Conservation (phyloP, 129 eudicot genomes). For the Artemisia argyi region DNA sequence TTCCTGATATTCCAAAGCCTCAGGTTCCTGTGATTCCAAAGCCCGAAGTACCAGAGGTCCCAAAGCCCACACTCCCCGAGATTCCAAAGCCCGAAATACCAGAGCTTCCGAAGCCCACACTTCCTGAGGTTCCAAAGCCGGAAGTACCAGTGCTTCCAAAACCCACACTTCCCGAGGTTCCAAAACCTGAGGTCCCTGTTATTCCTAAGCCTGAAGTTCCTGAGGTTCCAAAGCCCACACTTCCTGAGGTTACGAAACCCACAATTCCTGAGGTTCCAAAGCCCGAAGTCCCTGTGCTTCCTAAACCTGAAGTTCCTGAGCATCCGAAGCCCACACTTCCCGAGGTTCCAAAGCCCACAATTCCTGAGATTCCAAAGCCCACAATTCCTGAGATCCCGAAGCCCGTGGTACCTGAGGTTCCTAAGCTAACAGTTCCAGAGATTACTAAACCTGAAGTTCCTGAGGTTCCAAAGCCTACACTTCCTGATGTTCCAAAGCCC, state of each 20-base stretch:
- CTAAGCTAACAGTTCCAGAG: slow-evolving; percentile 4
- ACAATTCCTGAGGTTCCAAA: slow-evolving; percentile 7
- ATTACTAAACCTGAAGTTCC: slow-evolving; percentile 27
- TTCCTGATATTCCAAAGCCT: slow-evolving; percentile 13
- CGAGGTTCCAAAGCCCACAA: too few relatives aligned
- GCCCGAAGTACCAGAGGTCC: slow-evolving; percentile 13
- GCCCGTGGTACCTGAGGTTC: slow-evolving; percentile 13
- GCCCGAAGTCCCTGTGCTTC: slow-evolving; percentile 12
- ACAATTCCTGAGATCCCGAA: slow-evolving; percentile 3
- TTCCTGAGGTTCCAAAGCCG: slow-evolving; percentile 22
- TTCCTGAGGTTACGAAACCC: slow-evolving; percentile 30
- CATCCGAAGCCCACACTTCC: too few relatives aligned
- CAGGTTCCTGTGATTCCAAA: slow-evolving; percentile 17
- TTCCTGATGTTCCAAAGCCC: too few relatives aligned
- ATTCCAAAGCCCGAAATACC: slow-evolving; percentile 11
- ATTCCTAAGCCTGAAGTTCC: slow-evolving; percentile 6
- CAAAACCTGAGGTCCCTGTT: slow-evolving; percentile 13
- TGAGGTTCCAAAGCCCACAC: neutral
- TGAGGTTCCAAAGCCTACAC: too few relatives aligned
- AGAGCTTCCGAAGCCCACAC: neutral
- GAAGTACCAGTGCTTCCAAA: neutral
- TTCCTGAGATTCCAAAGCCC: too few relatives aligned
- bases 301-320: too few relatives aligned
- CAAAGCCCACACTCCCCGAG: too few relatives aligned
- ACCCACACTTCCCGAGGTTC: slow-evolving; percentile 1